Evolutionary conservation across 192 early-diverging fungal genomes (phyloP).

Genomic region (Mortierella claussenii): DNA sequence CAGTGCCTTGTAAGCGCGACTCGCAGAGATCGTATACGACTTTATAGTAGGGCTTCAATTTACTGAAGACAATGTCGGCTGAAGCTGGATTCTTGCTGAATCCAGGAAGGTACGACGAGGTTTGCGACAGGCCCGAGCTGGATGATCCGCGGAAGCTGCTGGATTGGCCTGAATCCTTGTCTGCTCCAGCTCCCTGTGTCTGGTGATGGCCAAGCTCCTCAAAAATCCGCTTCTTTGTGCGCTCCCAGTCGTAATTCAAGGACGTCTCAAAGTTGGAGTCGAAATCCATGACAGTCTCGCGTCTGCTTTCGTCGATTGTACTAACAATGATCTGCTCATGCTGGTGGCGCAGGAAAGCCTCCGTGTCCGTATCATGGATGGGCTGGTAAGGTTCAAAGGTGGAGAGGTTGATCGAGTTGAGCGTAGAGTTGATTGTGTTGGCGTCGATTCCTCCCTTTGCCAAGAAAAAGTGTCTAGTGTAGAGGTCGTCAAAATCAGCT

Average conservation of each 20-base stretch:
- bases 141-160: conserved; percentile 28
- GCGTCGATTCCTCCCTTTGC: conserved; percentile 85
- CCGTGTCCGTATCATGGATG: conserved; percentile 84
- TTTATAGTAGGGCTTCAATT: conserved; percentile 55
- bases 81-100: conserved; percentile 29
- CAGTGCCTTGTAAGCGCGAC: conserved; percentile 40
- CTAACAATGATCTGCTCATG: conserved; percentile 81
- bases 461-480: conserved; percentile 75
- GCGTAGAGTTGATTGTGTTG: conserved; percentile 67
- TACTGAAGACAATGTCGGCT: conserved; percentile 27
- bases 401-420: conserved; percentile 75
- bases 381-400: conserved; percentile 81
- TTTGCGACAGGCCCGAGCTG: conserved; percentile 30
- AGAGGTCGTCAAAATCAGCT: neutral
- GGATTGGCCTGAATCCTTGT: neutral
- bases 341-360: conserved; percentile 77
- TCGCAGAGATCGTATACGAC: conserved; percentile 62
- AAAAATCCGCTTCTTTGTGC: conserved; percentile 76
- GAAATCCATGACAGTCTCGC: conserved; percentile 74
- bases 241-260: conserved; percentile 78
- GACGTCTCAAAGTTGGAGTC: conserved; percentile 66
- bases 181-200: conserved; percentile 7
- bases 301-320: conserved; percentile 78
- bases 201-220: conserved; percentile 84
- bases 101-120: conserved; percentile 20